Evolutionary conservation across 306 rosid species (phyloP).

Genomic region (Purshia tridentata): DNA sequence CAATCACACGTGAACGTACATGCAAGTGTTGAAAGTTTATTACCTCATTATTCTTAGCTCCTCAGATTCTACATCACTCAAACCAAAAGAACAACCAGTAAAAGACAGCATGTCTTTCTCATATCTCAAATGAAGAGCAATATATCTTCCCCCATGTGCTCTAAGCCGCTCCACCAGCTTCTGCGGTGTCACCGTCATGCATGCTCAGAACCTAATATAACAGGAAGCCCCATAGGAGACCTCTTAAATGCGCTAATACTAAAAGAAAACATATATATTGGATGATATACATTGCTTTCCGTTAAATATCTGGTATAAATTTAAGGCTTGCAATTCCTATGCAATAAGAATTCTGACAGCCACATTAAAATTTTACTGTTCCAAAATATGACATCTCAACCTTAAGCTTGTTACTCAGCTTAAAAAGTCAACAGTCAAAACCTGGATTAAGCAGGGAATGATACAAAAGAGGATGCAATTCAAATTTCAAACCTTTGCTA

Average conservation of each 20-base stretch:
- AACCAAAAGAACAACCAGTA: slow-evolving; percentile 87
- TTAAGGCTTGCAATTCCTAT: not conserved
- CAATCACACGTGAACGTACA: not conserved
- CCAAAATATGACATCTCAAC: slow-evolving; percentile 6
- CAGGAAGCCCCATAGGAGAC: slow-evolving; percentile 86
- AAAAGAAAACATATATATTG: slow-evolving; percentile 35
- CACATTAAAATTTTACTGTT: not conserved
- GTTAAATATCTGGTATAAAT: slow-evolving; percentile 17
- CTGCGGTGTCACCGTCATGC: slow-evolving; percentile 92
- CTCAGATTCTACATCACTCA: slow-evolving; percentile 73
- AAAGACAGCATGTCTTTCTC: slow-evolving; percentile 96
- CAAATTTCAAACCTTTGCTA: slow-evolving; percentile 86
- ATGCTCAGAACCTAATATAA: slow-evolving; percentile 95
- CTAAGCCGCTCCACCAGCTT: slow-evolving; percentile 94
- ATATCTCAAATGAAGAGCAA: slow-evolving; percentile 91
- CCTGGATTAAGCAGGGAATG: not conserved
- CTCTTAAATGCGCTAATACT: slow-evolving; percentile 74
- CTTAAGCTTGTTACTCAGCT: not conserved
- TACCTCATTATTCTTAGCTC: slow-evolving; percentile 92
- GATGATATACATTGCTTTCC: slow-evolving; percentile 31
- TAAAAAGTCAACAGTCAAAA: not conserved
- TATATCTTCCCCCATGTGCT: slow-evolving; percentile 73
- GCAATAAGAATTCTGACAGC: not conserved
- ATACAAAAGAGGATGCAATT: slow-evolving; percentile 5
- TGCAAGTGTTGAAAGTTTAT: slow-evolving; percentile 10